A percentile compares a stretch with the other conserved stretches of the same genome.
Conservation (phyloP, 306 rosid genomes). For the Fagus crenata region DNA sequence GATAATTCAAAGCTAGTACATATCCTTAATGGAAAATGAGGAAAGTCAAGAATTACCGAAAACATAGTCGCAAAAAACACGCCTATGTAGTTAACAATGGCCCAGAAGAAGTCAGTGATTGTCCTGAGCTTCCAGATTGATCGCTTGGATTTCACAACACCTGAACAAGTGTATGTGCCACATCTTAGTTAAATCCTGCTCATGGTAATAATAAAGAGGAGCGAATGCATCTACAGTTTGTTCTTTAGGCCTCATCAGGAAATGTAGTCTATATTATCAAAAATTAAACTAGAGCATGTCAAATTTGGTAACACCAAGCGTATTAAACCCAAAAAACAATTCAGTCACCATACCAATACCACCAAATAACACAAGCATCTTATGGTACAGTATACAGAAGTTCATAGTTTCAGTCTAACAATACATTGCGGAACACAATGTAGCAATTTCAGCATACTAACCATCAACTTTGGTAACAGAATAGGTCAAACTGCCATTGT, state of each 20-base stretch:
- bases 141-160: conserved; percentile 76
- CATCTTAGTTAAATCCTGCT: background rate
- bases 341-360: background rate
- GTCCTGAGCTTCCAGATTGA: conserved; percentile 82
- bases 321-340: background rate
- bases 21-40: background rate
- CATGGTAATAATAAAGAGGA: background rate
- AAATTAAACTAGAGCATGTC: background rate
- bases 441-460: background rate
- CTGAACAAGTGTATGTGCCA: conserved; percentile 40
- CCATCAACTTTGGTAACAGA: background rate
- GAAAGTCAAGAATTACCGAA: conserved; percentile 54
- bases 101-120: conserved; percentile 81
- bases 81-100: conserved; percentile 67
- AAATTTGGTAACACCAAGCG: background rate
- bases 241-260: conserved; percentile 2
- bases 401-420: no score
- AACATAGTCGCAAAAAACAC: conserved; percentile 86
- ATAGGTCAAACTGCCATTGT: background rate
- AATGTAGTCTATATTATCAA: background rate
- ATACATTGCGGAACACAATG: no score
- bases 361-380: background rate
- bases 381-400: no score
- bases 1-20: background rate
- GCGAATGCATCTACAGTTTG: conserved; percentile 1